Base-by-base conservation (phyloP, 1,284 basidiomycete genomes). In the Ustilago loliicola region DNA sequence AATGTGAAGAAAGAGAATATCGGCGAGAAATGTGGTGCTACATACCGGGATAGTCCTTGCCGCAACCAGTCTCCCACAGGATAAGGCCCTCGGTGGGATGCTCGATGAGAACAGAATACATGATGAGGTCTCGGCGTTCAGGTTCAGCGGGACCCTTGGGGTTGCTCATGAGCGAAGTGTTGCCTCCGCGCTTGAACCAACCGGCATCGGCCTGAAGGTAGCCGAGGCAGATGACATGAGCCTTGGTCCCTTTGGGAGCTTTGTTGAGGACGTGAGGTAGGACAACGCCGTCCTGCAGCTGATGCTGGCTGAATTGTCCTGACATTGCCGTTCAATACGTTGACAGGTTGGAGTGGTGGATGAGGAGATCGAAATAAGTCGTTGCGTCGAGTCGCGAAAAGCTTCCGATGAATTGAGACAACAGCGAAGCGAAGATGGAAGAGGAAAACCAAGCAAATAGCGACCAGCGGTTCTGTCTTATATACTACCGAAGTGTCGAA, bases 71-170 rank as follows among this genome's bases (percentile, higher is more conserved):
- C 69, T 85, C 84, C 80, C 79, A 85, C 2, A 86, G 67, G 30
- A 85, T 83, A 8, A 85, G 59, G 7, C 84, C 84, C 45, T 81
- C 84, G 45, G 72, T 63, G 13, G 84, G 84, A 63, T 84, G 83
- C 25, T 83, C 83, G 67, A 85, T 86, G 29, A 85, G 70, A 15
- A 82, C 79, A 2, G 71, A 54, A 47, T 82, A 83, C 72, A 80
- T 73, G 62, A 80, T 72, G 10, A 83, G 52, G 21, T 83, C 80
- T 2, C 81, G 45, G 15, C 81, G 63, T 50, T 80, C 80, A 1
- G 56, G 78, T 23, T 70, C 61, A 7, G 50, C 23, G 6, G 76
- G 76, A 8, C 76, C 79, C 29, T 63, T 61, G 10, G 81, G 76
- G 19, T 80, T 77, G 50, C 64, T 72, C 71, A 68, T 70, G 19